Evolutionary conservation across 345 rosid species (phyloP).

Genomic region (Citrus medica): DNA sequence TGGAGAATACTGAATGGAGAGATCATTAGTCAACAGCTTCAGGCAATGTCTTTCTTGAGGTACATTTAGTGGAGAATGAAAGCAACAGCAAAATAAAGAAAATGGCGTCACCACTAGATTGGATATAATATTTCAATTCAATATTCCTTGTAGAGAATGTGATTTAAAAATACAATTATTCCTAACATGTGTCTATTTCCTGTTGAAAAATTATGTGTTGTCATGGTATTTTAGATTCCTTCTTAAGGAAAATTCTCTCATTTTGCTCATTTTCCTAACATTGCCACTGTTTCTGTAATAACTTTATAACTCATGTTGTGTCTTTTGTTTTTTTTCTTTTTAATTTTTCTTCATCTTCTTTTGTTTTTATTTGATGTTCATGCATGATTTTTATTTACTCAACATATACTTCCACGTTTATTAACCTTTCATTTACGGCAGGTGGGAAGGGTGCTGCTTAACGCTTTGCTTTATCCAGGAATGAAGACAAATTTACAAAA

Average conservation of each 20-base stretch:
- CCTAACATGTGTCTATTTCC: neutral
- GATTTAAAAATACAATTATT: neutral
- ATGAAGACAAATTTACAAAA: constrained; percentile 75
- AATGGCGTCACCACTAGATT: neutral
- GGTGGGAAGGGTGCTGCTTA: constrained; percentile 87
- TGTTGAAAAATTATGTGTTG: neutral
- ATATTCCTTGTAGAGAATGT: neutral
- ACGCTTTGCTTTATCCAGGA: constrained; percentile 84
- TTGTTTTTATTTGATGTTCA: no score
- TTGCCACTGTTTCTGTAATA: neutral
- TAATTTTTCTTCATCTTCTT: no score
- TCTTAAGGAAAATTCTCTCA: neutral
- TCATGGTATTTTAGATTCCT: neutral
- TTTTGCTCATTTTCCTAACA: neutral
- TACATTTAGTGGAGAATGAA: neutral
- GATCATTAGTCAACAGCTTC: neutral
- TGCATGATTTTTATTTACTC: neutral
- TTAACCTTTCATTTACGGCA: constrained; percentile 24
- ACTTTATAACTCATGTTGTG: neutral
- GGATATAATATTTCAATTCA: neutral
- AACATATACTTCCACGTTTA: constrained; percentile 5
- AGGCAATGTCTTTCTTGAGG: neutral
- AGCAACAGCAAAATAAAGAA: neutral
- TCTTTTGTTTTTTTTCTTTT: no score
- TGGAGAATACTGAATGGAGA: neutral